Evolutionary conservation across 345 rosid species (phyloP), one percentile per base, ranked within the genome.

Genomic region (Corchorus olitorius): DNA sequence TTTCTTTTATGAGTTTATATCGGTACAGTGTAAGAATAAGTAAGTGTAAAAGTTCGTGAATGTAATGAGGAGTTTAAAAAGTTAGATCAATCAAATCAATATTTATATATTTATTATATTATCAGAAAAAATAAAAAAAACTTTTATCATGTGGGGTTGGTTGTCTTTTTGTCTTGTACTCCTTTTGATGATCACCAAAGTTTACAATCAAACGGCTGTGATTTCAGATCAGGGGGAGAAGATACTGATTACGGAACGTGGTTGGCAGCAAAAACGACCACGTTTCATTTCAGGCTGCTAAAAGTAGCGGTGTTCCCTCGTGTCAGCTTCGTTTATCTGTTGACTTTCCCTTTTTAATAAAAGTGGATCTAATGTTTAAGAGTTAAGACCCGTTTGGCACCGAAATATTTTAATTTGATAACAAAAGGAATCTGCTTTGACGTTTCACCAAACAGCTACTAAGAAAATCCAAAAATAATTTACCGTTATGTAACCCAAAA

Each of bases 141-240:
- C 37, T 73, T 73, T 19, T 20, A 19, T 59, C 76, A 68, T 76
- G 78, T 67, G 85, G 65, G 76, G 46, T 70, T 59, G 72, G 76
- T 60, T 68, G 76, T 61, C 54, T 80, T 50, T 65, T 77, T 65
- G 83, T 75, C 75, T 37, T 77, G 59, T 66, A 75, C 37, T 58
- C 60, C 60, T 54, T 75, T 49, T 2, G 61, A 60, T 70, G 61
- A 60, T 70, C 74, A 80, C 1, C 12, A 10, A 16, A 43, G 6
- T 45, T 27, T 19, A 58, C 9, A 6, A 71, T 56, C 55, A 0
- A 33, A 55, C 77, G 83, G 83, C 43, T 70, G 16, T 34, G 72
- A 79, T 79, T 62, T 43, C 41, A 48, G 78, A 74, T 74, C 55
- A n/a, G 75, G 20, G 45, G 54, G 2, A 16, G 49, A 10, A 27